A percentile compares a stretch with the other conserved stretches of the same genome.
Evolutionary conservation across 768 basidiomycete genomes (phyloP).

Genomic region (Phlebiopsis flavidoalba): DNA sequence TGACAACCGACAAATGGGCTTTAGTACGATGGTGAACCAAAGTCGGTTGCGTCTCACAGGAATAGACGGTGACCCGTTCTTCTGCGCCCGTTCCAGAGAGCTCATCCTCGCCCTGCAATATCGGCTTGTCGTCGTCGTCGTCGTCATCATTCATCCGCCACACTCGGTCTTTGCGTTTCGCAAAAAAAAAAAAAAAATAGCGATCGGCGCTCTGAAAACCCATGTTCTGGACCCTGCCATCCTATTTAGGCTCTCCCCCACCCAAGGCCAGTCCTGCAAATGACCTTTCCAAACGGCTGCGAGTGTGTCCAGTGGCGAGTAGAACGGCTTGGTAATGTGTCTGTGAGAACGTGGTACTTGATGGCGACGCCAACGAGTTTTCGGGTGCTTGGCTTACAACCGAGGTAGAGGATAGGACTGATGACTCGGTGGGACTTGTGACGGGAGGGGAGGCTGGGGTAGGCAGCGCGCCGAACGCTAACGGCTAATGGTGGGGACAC

Average conservation of each 20-base stretch:
- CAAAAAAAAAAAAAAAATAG: no score
- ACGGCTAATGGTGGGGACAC: slow-evolving; percentile 6
- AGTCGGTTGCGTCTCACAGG: slow-evolving; percentile 9
- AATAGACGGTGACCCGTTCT: not conserved
- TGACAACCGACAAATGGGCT: not conserved
- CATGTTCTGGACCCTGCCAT: slow-evolving; percentile 38
- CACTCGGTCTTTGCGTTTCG: slow-evolving; percentile 20
- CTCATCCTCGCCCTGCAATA: slow-evolving; percentile 19
- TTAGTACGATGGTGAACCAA: not conserved
- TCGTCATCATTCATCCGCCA: slow-evolving; percentile 17
- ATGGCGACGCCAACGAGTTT: slow-evolving; percentile 13
- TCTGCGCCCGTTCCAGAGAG: slow-evolving; percentile 13
- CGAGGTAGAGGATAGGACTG: slow-evolving; percentile 18
- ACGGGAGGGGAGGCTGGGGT: slow-evolving; percentile 19
- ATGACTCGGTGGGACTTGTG: slow-evolving; percentile 33
- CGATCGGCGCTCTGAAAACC: slow-evolving; percentile 21
- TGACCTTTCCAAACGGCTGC: slow-evolving; percentile 25
- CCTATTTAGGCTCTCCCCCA: slow-evolving; percentile 40
- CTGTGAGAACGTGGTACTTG: slow-evolving; percentile 6
- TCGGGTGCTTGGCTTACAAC: slow-evolving; percentile 13
- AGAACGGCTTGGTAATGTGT: slow-evolving; percentile 13
- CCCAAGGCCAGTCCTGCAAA: slow-evolving; percentile 43
- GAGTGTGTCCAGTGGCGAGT: slow-evolving; percentile 27
- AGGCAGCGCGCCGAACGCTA: slow-evolving; percentile 8
- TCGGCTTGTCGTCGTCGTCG: slow-evolving; percentile 27